Conservation (phyloP, 164 flowering plant species). For the Magnolia changhungtana region DNA sequence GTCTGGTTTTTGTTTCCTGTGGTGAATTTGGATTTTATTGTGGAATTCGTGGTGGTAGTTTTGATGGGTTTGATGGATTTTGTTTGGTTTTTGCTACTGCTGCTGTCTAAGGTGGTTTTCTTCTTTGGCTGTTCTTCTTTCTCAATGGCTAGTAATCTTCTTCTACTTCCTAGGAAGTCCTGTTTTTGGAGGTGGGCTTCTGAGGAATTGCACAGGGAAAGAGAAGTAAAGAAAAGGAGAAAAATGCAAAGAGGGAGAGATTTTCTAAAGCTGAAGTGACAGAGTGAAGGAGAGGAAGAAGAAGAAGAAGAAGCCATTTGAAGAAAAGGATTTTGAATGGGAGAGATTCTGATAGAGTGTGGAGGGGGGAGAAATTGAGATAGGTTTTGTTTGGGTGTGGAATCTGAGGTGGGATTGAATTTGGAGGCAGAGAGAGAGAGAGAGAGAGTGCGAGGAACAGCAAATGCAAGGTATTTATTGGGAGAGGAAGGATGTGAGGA, state of each 20-base stretch:
- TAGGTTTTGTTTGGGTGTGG: background rate
- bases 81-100: slow-evolving; percentile 3
- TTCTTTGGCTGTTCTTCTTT: slow-evolving; percentile 17
- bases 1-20: slow-evolving; percentile 3
- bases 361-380: background rate
- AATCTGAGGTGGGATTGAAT: background rate
- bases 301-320: slow-evolving; percentile 19
- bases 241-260: slow-evolving; percentile 12
- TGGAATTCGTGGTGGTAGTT: slow-evolving; percentile 2
- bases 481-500: background rate
- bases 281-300: background rate
- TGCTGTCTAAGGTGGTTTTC: slow-evolving; percentile 2
- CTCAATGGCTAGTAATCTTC: slow-evolving; percentile 6
- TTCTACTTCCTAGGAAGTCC: slow-evolving; percentile 7
- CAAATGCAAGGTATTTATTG: background rate
- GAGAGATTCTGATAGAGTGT: slow-evolving; percentile 6
- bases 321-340: slow-evolving; percentile 3
- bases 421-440: slow-evolving; percentile 5
- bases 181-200: slow-evolving; percentile 8
- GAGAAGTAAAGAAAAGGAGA: slow-evolving; percentile 18
- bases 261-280: slow-evolving; percentile 10
- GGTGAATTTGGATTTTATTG: slow-evolving; percentile 9
- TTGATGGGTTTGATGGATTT: slow-evolving; percentile 1
- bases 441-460: background rate
- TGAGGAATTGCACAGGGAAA: slow-evolving; percentile 12